Percentiles rank a stretch among this genome's conserved stretches.
These are phyloP conservation scores for Chytriomyces sp. DNA, from an alignment of 192 early-diverging fungal species.

Conservation along the genomic window DNA sequence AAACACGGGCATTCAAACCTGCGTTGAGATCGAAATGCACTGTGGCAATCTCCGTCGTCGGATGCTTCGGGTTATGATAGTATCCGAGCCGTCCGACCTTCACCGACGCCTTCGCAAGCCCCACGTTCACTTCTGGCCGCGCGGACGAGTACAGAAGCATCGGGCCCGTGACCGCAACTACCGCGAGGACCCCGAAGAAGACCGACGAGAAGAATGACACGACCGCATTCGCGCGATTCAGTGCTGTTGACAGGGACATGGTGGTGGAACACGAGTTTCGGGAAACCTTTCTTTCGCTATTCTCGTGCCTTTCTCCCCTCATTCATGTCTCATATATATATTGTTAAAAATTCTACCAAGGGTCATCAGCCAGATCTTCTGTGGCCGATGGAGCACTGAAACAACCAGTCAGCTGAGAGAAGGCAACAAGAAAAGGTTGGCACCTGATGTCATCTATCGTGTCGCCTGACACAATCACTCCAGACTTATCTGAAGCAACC, in stretches of 20 bases:
- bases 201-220: constrained; percentile 65
- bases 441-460: constrained; percentile 29
- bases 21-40: constrained; percentile 70
- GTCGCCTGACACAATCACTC: neutral
- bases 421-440: neutral
- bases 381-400: neutral
- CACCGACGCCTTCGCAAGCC: constrained; percentile 50
- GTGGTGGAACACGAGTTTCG: neutral
- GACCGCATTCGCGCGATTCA: constrained; percentile 56
- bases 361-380: constrained; percentile 9
- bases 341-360: too few relatives aligned
- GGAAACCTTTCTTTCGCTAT: neutral
- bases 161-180: constrained; percentile 54
- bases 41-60: constrained; percentile 62
- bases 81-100: constrained; percentile 36
- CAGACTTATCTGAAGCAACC: constrained; percentile 4
- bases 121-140: constrained; percentile 43
- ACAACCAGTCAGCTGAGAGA: neutral
- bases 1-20: constrained; percentile 44
- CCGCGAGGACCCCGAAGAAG: constrained; percentile 55
- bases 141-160: constrained; percentile 34
- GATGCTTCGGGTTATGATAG: constrained; percentile 44
- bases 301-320: neutral
- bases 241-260: constrained; percentile 11
- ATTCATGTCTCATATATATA: too few relatives aligned